Evolutionary conservation across 2,329 filamentous ascomycete species (phyloP).

Genomic region (Trichothecium roseum): DNA sequence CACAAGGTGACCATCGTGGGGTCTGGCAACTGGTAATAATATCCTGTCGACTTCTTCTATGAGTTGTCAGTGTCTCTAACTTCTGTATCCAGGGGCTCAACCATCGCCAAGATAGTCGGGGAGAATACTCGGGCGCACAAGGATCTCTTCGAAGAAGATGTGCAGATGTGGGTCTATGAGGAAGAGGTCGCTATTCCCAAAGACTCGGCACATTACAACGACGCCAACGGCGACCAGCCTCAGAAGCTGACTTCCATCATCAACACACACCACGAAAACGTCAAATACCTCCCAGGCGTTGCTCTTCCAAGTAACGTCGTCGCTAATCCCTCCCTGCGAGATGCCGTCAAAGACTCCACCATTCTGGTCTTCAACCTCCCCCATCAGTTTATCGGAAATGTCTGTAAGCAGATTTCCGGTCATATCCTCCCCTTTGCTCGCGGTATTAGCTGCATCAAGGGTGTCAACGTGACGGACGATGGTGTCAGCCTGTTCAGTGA

Average conservation of each 20-base stretch:
- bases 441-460: conserved; percentile 96
- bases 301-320: conserved; percentile 71
- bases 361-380: conserved; percentile 94
- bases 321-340: conserved; percentile 70
- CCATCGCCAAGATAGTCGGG: conserved; percentile 92
- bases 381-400: conserved; percentile 87
- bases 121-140: conserved; percentile 76
- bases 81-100: conserved; percentile 62
- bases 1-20: conserved; percentile 93
- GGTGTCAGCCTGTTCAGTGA: conserved; percentile 88
- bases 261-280: conserved; percentile 88
- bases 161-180: conserved; percentile 99
- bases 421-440: conserved; percentile 87
- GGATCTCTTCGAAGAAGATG: conserved; percentile 73
- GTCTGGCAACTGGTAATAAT: conserved; percentile 81
- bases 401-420: conserved; percentile 75
- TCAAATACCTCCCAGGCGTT: conserved; percentile 94
- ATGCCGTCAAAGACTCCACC: conserved; percentile 72
- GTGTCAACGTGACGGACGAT: conserved; percentile 81
- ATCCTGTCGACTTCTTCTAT: neutral
- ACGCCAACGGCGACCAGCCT: conserved; percentile 49
- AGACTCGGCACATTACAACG: conserved; percentile 62
- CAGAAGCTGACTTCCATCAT: conserved; percentile 88
- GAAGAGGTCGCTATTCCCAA: conserved; percentile 71
- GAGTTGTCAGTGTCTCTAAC: neutral